These are phyloP conservation scores for Pelargonium cotyledonis DNA, from an alignment of 441 rosid genomes.

Conservation along the genomic window DNA sequence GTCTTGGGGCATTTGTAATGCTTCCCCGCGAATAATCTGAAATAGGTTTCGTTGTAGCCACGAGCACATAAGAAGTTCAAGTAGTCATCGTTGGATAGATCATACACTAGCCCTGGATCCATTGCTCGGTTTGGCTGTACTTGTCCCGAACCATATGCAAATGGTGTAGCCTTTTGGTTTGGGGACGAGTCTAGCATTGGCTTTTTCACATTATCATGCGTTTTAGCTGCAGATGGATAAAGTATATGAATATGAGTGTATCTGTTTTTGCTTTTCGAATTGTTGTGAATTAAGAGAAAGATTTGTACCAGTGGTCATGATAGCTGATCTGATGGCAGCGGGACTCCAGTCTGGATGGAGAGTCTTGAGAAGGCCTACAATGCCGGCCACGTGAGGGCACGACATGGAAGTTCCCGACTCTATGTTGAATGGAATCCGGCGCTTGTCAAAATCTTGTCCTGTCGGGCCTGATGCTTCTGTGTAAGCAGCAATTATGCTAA, in stretches of 20 bases:
- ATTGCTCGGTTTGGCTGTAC: conserved; percentile 42
- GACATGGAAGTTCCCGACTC: conserved; percentile 59
- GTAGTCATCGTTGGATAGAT: conserved; percentile 33
- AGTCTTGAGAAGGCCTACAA: conserved; percentile 45
- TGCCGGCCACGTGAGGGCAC: conserved; percentile 63
- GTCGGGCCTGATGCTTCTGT: conserved; percentile 30
- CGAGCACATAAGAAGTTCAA: conserved; percentile 43
- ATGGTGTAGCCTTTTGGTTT: conserved; percentile 38
- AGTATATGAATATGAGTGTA: neutral
- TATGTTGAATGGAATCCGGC: conserved; percentile 26
- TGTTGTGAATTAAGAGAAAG: neutral
- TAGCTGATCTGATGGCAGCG: conserved; percentile 54
- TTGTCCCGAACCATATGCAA: conserved; percentile 60
- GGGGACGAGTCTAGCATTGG: conserved; percentile 28
- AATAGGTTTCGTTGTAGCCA: conserved; percentile 33
- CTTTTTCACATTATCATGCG: conserved; percentile 16
- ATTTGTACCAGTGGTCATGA: conserved; percentile 45
- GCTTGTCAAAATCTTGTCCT: conserved; percentile 26
- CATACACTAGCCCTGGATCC: conserved; percentile 64
- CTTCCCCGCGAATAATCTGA: conserved; percentile 25
- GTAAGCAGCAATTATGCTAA: conserved; percentile 44
- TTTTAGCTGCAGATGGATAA: neutral
- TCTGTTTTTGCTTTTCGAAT: neutral
- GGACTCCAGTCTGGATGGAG: conserved; percentile 55
- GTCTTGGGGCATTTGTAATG: conserved; percentile 30